Conservation (phyloP, 108 stramenopile species). For the Nitzschia putrida region DNA sequence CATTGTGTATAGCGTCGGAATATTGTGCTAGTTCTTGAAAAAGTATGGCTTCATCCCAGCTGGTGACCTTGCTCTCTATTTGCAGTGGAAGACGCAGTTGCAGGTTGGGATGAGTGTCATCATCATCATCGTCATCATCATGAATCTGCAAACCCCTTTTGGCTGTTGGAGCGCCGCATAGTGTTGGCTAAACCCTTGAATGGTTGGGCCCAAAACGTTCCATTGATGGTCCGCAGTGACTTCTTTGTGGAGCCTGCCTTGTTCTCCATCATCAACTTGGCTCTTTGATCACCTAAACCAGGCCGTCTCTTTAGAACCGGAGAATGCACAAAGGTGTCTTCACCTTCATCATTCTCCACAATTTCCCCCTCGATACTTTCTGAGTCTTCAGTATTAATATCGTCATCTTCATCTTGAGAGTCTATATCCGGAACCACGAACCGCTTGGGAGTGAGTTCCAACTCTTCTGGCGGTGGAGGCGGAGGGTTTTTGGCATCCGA, state of each 20-base stretch:
- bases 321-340: constrained; percentile 12
- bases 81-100: too few relatives aligned
- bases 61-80: too few relatives aligned
- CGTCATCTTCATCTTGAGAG: neutral
- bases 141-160: constrained; percentile 9
- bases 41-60: too few relatives aligned
- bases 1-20: too few relatives aligned
- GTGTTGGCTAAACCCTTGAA: constrained; percentile 15
- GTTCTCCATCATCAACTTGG: constrained; percentile 6
- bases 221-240: constrained; percentile 23
- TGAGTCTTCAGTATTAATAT: neutral
- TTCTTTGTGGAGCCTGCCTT: constrained; percentile 16
- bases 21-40: too few relatives aligned
- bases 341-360: constrained; percentile 1
- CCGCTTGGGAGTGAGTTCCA: neutral
- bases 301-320: neutral
- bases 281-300: neutral
- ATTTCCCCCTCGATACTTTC: constrained; percentile 1
- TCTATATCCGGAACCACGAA: neutral
- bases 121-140: too few relatives aligned
- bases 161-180: neutral
- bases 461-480: neutral
- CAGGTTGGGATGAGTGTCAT: neutral
- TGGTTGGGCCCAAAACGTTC: constrained; percentile 19
- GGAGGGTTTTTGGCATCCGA: neutral